Percentiles rank a stretch among this genome's conserved stretches.
phyloP scores from a whole-genome alignment of 495 filamentous ascomycete species.

The Hyaloscypha hepaticicola region DNA sequence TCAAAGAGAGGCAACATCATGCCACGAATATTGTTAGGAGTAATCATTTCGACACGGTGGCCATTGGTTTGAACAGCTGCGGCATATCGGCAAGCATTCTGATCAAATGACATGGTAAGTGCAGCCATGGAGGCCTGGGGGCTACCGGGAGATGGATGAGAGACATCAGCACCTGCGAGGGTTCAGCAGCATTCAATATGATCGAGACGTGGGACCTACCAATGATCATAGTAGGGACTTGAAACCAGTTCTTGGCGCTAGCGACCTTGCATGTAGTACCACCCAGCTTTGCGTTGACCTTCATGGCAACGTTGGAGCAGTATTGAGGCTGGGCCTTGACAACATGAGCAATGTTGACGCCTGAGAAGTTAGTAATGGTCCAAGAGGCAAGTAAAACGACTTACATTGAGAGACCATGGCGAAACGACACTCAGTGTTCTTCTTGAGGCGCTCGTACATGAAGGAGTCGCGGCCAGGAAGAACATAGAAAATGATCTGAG shows the following conservation, averaged over 20 bases:
- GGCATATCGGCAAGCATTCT: slow-evolving; percentile 64
- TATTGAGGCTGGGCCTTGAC: slow-evolving; percentile 67
- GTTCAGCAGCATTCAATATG: slow-evolving; percentile 20
- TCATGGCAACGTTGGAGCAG: slow-evolving; percentile 86
- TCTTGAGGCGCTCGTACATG: slow-evolving; percentile 78
- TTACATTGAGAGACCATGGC: slow-evolving; percentile 69
- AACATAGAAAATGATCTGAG: slow-evolving; percentile 72
- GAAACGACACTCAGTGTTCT: slow-evolving; percentile 74
- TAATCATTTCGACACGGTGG: slow-evolving; percentile 71
- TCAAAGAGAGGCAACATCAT: slow-evolving; percentile 63
- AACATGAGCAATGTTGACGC: slow-evolving; percentile 62
- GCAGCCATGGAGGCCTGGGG: slow-evolving; percentile 75
- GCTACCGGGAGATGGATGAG: slow-evolving; percentile 70
- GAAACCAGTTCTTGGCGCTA: slow-evolving; percentile 12
- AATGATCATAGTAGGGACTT: slow-evolving; percentile 28
- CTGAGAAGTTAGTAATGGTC: slow-evolving; percentile 11
- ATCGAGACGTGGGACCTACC: slow-evolving; percentile 14
- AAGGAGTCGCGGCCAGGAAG: slow-evolving; percentile 62
- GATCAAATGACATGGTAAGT: slow-evolving; percentile 78
- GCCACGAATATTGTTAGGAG: slow-evolving; percentile 54
- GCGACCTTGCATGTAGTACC: slow-evolving; percentile 55
- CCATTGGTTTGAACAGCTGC: slow-evolving; percentile 79
- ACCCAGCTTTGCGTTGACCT: slow-evolving; percentile 94
- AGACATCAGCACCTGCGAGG: slow-evolving; percentile 81
- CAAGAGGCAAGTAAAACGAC: neutral